Base-by-base conservation (phyloP, 208 protist genomes). In the Naegleria lovaniensis region DNA sequence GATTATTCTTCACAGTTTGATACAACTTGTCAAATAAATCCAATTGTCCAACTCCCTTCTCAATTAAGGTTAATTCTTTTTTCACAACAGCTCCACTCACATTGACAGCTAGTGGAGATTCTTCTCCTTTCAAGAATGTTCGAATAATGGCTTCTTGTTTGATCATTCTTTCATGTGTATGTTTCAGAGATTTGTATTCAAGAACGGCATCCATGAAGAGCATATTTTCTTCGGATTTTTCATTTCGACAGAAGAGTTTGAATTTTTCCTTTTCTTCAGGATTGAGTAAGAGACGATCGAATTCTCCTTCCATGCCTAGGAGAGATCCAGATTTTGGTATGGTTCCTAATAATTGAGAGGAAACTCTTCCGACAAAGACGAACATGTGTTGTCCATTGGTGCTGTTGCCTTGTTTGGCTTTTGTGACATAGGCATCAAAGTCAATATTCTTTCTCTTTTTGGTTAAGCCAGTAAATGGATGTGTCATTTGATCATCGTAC, bases 221-320 rank as follows among this genome's bases (percentile, higher is more conserved):
- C n/a, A 85, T 43, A 85, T 85, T 85, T 43, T 85, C 79, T 25
- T 85, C 79, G 25, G 38, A 43, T 33, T 43, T 39, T 43, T 85
- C 79, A 39, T 13, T 43, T 43, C 36, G 38, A 16, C n/a, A 43
- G 79, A 85, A 85, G 11, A 25, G 2, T 85, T 85, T 85, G 36
- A 85, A 85, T 85, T 15, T 43, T 85, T 85, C 79, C 19, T 43
- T 85, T 79, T 79, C 67, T 79, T 79, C 67, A 29, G 16, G 9
- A 33, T 79, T 36, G 5, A 79, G 9, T 25, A 79, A n/a, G 9
- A 79, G n/a, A 36, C 67, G 19, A 33, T 79, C 67, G n/a, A 79
- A 79, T 36, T 79, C 67, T 36, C n/a, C n/a, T 25, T 29, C 29
- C 29, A 36, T 29, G 7, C 6, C 0, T 25, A 79, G 36, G 29